Percentiles rank a stretch among this genome's conserved stretches.
These are phyloP conservation scores for Tuctoria greenei DNA, from an alignment of 176 grass and related monocot species.

Conservation along the genomic window DNA sequence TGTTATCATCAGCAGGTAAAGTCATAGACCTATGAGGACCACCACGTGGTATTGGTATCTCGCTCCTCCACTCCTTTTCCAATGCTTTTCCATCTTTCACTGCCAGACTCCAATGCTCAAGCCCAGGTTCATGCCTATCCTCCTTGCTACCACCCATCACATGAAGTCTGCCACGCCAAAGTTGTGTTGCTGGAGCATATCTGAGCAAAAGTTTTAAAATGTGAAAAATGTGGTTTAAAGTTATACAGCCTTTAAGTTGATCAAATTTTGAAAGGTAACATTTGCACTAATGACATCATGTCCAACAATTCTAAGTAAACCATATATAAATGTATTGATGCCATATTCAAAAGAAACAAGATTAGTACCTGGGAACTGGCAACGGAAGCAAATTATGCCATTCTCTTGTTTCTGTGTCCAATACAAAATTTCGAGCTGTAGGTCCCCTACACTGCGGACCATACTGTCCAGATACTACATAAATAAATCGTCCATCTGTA, in stretches of 20 bases:
- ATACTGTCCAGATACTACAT: slow-evolving; percentile 89
- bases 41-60: slow-evolving; percentile 89
- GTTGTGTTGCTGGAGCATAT: slow-evolving; percentile 97
- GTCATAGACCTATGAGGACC: slow-evolving; percentile 94
- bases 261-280: slow-evolving; percentile 19
- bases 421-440: slow-evolving; percentile 85
- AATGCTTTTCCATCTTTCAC: slow-evolving; percentile 92
- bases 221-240: slow-evolving; percentile 4
- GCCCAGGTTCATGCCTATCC: slow-evolving; percentile 82
- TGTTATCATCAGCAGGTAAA: too few relatives aligned
- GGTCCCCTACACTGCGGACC: slow-evolving; percentile 95
- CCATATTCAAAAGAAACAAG: not conserved
- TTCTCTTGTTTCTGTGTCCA: slow-evolving; percentile 82
- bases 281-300: not conserved
- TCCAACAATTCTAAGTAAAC: slow-evolving; percentile 23
- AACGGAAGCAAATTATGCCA: slow-evolving; percentile 81
- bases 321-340: not conserved
- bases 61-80: slow-evolving; percentile 72
- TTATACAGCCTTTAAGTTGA: slow-evolving; percentile 1
- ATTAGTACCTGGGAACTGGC: slow-evolving; percentile 80
- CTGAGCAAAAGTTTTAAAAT: slow-evolving; percentile 43
- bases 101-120: slow-evolving; percentile 90
- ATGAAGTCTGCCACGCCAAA: slow-evolving; percentile 93
- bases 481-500: slow-evolving; percentile 91
- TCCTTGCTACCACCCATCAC: slow-evolving; percentile 99